Conservation (phyloP, 2,329 filamentous ascomycete genomes). For the Biscogniauxia marginata region DNA sequence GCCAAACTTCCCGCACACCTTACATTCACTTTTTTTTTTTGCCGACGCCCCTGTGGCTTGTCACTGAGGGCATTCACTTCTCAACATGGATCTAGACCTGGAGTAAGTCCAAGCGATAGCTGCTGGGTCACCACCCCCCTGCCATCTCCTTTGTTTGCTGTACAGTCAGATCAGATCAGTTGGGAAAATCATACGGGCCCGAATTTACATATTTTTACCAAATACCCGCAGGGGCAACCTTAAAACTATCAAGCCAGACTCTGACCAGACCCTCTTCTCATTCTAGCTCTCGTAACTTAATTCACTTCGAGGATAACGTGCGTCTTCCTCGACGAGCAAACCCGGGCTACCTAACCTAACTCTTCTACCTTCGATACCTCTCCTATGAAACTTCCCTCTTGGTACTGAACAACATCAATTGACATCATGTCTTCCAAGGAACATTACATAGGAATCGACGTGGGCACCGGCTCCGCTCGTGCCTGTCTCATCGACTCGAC, state of each 20-base stretch:
- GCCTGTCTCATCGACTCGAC: constrained; percentile 92
- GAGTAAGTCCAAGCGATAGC: background rate
- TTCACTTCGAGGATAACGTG: constrained; percentile 33
- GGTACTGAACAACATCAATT: constrained; percentile 13
- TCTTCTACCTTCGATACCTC: background rate
- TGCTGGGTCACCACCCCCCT: background rate
- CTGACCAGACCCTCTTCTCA: background rate
- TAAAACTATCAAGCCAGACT: background rate
- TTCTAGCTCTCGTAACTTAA: constrained; percentile 32
- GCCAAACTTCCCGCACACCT: constrained; percentile 7
- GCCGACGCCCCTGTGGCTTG: constrained; percentile 5
- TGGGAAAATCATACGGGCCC: background rate
- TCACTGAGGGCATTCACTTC: background rate
- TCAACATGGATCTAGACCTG: background rate
- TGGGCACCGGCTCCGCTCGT: constrained; percentile 91
- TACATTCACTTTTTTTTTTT: constrained; percentile 7
- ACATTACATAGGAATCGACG: constrained; percentile 83
- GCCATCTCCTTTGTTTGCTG: background rate
- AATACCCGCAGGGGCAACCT: too few relatives aligned
- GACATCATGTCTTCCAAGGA: constrained; percentile 40
- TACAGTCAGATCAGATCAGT: background rate
- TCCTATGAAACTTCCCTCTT: constrained; percentile 4
- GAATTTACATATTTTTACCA: background rate
- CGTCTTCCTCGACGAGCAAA: constrained; percentile 9
- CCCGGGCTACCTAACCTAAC: background rate